These are phyloP conservation scores for Gloeopeniophorella convolvens DNA, from an alignment of 768 basidiomycete species.

Conservation along the genomic window DNA sequence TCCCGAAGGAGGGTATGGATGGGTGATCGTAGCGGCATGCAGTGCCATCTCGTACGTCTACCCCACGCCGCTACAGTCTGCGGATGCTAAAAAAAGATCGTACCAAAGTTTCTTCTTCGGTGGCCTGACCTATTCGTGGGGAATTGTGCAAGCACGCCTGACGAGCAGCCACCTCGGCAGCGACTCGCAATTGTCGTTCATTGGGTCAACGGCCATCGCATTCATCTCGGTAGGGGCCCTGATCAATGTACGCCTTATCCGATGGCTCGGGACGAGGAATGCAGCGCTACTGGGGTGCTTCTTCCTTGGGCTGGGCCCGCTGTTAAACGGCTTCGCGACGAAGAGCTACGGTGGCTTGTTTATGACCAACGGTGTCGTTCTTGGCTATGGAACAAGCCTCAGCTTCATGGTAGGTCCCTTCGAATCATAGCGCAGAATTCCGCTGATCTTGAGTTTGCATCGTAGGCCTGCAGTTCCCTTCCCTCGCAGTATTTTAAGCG, in stretches of 20 bases:
- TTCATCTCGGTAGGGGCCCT: constrained; percentile 28
- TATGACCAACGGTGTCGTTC: constrained; percentile 27
- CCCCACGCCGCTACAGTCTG: background rate
- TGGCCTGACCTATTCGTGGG: constrained; percentile 28
- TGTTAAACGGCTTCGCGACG: constrained; percentile 25
- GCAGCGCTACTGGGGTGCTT: constrained; percentile 26
- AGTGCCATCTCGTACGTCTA: constrained; percentile 24
- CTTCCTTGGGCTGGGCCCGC: constrained; percentile 26
- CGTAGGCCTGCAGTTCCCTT: constrained; percentile 28
- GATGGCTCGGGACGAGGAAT: constrained; percentile 27
- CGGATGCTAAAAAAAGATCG: background rate
- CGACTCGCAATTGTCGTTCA: constrained; percentile 27
- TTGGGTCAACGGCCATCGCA: constrained; percentile 28
- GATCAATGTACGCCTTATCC: constrained; percentile 28
- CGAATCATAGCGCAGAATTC: background rate
- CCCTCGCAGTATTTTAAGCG: constrained; percentile 32
- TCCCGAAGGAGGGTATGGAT: constrained; percentile 31
- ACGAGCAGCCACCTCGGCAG: constrained; percentile 25
- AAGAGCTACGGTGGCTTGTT: constrained; percentile 24
- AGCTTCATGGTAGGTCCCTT: constrained; percentile 22
- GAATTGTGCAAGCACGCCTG: constrained; percentile 27
- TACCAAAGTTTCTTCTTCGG: constrained; percentile 23
- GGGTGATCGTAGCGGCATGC: constrained; percentile 29
- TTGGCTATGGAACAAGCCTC: constrained; percentile 27
- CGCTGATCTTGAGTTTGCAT: background rate